These are phyloP conservation scores for Gymnopus androsaceus DNA, from an alignment of 1,284 basidiomycete genomes.

Conservation along the genomic window DNA sequence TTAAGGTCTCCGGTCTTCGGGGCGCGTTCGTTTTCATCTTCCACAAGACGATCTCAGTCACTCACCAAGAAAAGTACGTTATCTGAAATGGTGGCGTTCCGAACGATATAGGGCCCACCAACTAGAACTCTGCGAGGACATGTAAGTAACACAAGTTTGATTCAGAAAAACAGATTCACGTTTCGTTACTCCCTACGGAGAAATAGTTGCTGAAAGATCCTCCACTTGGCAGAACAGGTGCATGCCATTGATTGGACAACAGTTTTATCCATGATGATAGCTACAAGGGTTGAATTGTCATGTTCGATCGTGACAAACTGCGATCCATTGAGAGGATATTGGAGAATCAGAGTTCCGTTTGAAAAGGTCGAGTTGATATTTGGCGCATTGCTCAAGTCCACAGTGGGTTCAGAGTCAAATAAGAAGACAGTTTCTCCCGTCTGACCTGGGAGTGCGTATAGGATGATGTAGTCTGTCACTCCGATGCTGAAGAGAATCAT, in stretches of 20 bases:
- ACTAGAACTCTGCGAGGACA: slow-evolving; percentile 43
- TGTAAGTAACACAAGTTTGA: neutral
- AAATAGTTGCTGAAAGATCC: slow-evolving; percentile 46
- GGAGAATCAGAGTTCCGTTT: slow-evolving; percentile 39
- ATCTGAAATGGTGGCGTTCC: slow-evolving; percentile 40
- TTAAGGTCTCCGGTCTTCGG: slow-evolving; percentile 48
- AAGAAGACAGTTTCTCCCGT: slow-evolving; percentile 45
- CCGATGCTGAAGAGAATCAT: slow-evolving; percentile 35
- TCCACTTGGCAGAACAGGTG: slow-evolving; percentile 40
- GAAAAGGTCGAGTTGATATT: slow-evolving; percentile 31
- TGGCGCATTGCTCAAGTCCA: slow-evolving; percentile 29
- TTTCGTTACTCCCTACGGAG: slow-evolving; percentile 50
- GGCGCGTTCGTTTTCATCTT: no score
- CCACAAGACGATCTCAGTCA: neutral
- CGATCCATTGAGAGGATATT: slow-evolving; percentile 37
- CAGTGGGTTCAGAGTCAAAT: slow-evolving; percentile 32
- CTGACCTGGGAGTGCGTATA: slow-evolving; percentile 45
- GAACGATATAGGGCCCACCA: slow-evolving; percentile 52
- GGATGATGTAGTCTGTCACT: slow-evolving; percentile 41
- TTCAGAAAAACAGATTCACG: slow-evolving; percentile 24
- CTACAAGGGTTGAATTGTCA: slow-evolving; percentile 31
- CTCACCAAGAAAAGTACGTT: slow-evolving; percentile 39
- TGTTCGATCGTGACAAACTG: slow-evolving; percentile 36
- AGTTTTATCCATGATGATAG: slow-evolving; percentile 45
- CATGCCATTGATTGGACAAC: slow-evolving; percentile 51